A percentile compares a stretch with the other conserved stretches of the same genome.
Conservation (phyloP, 805 yeast genomes). For the Saccharomycopsis sp. region DNA sequence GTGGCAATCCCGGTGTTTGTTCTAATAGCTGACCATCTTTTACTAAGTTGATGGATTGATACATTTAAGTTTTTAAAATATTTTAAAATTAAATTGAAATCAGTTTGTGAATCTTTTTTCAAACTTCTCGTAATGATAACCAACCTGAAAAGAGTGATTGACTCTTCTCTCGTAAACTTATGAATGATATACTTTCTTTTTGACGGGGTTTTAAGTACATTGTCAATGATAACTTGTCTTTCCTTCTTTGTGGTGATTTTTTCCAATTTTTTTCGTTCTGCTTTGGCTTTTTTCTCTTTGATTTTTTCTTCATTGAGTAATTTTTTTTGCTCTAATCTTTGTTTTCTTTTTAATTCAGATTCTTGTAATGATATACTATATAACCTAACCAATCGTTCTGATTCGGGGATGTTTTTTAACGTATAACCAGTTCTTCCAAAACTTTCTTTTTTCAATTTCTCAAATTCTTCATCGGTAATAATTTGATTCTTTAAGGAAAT, state of each 20-base stretch:
- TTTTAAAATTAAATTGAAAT: constrained; percentile 4
- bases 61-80: constrained; percentile 24
- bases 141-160: constrained; percentile 1
- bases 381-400: not conserved
- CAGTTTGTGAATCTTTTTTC: constrained; percentile 1
- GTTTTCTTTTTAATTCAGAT: not conserved
- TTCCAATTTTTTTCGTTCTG: not conserved
- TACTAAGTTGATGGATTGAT: constrained; percentile 32
- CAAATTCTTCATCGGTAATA: constrained; percentile 1
- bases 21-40: constrained; percentile 64
- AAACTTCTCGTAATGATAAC: constrained; percentile 11
- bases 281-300: not conserved
- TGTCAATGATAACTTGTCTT: not conserved
- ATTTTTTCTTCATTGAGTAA: no score
- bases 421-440: not conserved
- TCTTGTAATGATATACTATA: constrained; percentile 1
- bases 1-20: constrained; percentile 51
- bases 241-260: not conserved
- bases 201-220: not conserved
- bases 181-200: not conserved
- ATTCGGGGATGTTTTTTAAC: not conserved
- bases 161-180: not conserved
- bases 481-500: not conserved
- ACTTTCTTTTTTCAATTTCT: not conserved
- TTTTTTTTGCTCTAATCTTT: no score